Evolutionary conservation across 192 early-diverging fungal genomes (phyloP), one percentile per base, ranked within the genome.

Genomic region (Coemansia sp.): DNA sequence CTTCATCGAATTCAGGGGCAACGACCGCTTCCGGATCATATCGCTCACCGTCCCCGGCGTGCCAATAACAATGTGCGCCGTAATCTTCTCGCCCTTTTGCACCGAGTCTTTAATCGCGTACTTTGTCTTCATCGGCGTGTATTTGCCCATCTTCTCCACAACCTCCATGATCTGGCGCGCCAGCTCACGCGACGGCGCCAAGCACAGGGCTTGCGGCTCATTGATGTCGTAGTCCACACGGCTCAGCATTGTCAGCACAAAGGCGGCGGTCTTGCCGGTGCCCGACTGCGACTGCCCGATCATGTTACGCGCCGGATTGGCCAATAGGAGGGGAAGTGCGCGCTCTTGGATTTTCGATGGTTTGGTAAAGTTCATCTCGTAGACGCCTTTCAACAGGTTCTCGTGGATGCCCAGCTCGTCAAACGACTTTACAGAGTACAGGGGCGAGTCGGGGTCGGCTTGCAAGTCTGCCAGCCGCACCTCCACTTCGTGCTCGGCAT

Each of bases 251-350:
- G 93, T 92, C 47, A 98, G 82, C 2, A 87, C 89, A 77, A 98
- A 98, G 8, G 95, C 94, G 0, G 97, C 97, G 19, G 97, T 97
- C 76, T 98, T 98, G 39, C 96, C 97, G 0, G 97, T 98, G 66
- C 97, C 97, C 14, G 94, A 93, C 74, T 97, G 95, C 60, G 95
- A 97, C 81, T 98, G 97, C 0, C 93, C 97, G 69, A 98, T 96
- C 93, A 98, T 91, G 72, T 98, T 97, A 68, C 81, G 86, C 6
- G 95, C 88, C 76, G 96, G 96, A 67, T 90, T 87, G 24, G 84
- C 75, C 35, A 98, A 72, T 29, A 98, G 83, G 57, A 98, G 63
- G 1, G 96, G 96, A 7, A 98, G 76, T 8, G 96, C 96, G 50
- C 87, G 85, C 72, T 94, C 95, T 81, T 98, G 96, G 72, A 98